Base-by-base conservation (phyloP, 164 flowering plant species). In the Paratinospora sagittata region DNA sequence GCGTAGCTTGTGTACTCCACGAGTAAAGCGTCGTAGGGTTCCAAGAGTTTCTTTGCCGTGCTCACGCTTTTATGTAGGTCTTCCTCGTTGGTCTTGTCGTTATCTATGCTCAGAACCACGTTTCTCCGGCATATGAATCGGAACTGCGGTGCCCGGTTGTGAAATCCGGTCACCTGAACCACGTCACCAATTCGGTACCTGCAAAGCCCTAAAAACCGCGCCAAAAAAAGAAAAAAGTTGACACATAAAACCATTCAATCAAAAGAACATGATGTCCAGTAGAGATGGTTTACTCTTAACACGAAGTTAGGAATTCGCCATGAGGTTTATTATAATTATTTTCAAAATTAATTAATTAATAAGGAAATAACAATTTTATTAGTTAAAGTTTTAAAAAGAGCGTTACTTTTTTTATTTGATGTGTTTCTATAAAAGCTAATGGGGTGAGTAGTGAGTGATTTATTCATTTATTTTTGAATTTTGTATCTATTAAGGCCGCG, bases 1-100 rank as follows among this genome's bases (percentile, higher is more conserved):
- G 93, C 89, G 65, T 79, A 87, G 83, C 93, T 88, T 0, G 98
- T 93, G 89, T 93, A 93, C 67, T 93, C 98, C 19, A 79, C 85
- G 0, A 93, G 90, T 2, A 87, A 75, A 11, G 85, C 83, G 58
- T 81, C 71, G 82, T 77, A 72, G 3, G 91, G 88, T 43, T 89
- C 90, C 8, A 93, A 72, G 43, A 86, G 81, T 37, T 75, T 82
- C 69, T 83, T 86, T 17, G 95, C 95, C 0, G 10, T 67, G 1
- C 82, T 78, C 27, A 93, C 80, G 73, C 90, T 84, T 73, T 79
- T 86, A 84, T 88, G 96, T 16, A 93, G 88, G 70, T 90, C 96
- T 65, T 85, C 89, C 65, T 93, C 98, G 66, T 80, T 88, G n/a
- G 96, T 93, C 73, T 90, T 90, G 82, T 90, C 98, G 6, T 24